phyloP scores from a whole-genome alignment of 106 monocot species.

The Allium fistulosum region DNA sequence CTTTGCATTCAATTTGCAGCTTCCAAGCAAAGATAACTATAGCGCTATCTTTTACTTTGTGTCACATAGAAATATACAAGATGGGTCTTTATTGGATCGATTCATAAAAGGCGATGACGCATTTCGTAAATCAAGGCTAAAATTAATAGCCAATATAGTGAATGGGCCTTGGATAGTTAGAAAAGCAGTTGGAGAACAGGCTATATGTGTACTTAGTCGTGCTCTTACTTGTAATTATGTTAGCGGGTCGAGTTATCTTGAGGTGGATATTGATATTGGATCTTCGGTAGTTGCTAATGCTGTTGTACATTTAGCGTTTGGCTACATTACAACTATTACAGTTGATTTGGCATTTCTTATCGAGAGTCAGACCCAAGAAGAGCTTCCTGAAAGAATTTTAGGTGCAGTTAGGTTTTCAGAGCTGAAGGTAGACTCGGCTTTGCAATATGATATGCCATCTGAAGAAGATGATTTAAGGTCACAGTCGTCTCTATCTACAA shows the following conservation, averaged over 20 bases:
- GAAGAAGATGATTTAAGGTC: slow-evolving; percentile 29
- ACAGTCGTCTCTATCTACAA: slow-evolving; percentile 39
- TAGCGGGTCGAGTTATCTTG: slow-evolving; percentile 53
- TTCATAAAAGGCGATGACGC: slow-evolving; percentile 85
- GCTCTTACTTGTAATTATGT: slow-evolving; percentile 82
- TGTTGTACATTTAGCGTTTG: slow-evolving; percentile 91
- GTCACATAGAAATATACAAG: slow-evolving; percentile 36
- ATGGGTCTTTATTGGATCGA: slow-evolving; percentile 69
- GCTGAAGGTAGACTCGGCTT: slow-evolving; percentile 59
- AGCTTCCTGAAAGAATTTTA: slow-evolving; percentile 85
- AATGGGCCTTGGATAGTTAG: slow-evolving; percentile 93
- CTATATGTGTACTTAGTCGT: slow-evolving; percentile 76
- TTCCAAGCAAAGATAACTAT: slow-evolving; percentile 79
- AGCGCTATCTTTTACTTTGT: slow-evolving; percentile 83
- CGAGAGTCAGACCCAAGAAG: slow-evolving; percentile 71
- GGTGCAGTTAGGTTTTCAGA: slow-evolving; percentile 87
- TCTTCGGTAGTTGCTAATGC: slow-evolving; percentile 87
- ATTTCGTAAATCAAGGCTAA: slow-evolving; percentile 87
- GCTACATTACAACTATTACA: slow-evolving; percentile 68
- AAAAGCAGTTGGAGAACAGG: slow-evolving; percentile 94
- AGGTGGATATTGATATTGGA: slow-evolving; percentile 91
- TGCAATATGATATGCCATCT: slow-evolving; percentile 35
- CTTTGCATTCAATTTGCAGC: slow-evolving; percentile 89
- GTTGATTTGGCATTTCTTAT: slow-evolving; percentile 93
- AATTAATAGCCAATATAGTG: slow-evolving; percentile 90